Conservation (phyloP, 139 green algal genomes). For the Coelastrella sp. region DNA sequence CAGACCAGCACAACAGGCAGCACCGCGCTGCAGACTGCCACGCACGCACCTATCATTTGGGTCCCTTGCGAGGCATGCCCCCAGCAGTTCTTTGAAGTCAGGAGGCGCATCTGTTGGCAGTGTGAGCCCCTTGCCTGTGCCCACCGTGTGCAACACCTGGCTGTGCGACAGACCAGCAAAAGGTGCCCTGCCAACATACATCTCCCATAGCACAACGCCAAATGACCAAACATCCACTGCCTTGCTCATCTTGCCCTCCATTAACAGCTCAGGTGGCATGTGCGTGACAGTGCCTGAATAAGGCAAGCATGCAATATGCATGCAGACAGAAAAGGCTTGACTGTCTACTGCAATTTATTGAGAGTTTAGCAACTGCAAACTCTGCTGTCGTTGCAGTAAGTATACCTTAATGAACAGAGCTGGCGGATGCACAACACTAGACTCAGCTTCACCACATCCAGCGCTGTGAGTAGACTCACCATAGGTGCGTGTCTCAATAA, state of each 20-base stretch:
- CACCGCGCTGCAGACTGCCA: background rate
- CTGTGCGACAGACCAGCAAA: slow-evolving; percentile 67
- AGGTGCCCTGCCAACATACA: slow-evolving; percentile 67
- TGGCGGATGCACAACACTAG: too few species aligned
- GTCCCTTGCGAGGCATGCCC: background rate
- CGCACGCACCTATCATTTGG: slow-evolving; percentile 4
- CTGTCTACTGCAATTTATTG: too few species aligned
- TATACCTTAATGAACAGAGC: too few species aligned
- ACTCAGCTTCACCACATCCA: background rate
- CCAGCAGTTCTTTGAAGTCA: background rate
- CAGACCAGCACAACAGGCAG: background rate
- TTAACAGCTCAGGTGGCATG: slow-evolving; percentile 80
- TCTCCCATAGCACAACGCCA: slow-evolving; percentile 67
- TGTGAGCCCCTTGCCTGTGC: background rate
- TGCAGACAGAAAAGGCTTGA: background rate
- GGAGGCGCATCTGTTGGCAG: background rate
- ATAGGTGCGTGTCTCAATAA: slow-evolving; percentile 58
- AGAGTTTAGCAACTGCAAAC: too few species aligned
- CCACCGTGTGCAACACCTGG: slow-evolving; percentile 58
- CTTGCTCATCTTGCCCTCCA: slow-evolving; percentile 57
- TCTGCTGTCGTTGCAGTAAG: too few species aligned
- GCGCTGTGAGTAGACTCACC: slow-evolving; percentile 42
- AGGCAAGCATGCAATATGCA: background rate
- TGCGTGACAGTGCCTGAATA: slow-evolving; percentile 47
- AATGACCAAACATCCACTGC: slow-evolving; percentile 45